Evolutionary conservation across 2,329 filamentous ascomycete genomes (phyloP).

Genomic region (Aspergillus sp.): DNA sequence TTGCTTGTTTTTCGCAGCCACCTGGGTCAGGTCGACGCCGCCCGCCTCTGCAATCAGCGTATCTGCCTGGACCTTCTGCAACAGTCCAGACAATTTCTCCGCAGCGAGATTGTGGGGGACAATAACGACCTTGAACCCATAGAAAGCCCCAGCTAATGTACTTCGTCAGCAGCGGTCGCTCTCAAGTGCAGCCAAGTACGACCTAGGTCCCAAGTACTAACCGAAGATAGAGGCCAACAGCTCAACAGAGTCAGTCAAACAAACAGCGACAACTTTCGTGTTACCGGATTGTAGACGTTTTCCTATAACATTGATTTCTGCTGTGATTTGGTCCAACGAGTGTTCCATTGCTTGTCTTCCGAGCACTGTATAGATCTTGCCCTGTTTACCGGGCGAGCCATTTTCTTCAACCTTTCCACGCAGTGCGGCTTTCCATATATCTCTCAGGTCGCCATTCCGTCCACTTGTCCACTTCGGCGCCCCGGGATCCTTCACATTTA

Average conservation of each 20-base stretch:
- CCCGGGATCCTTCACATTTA: constrained; percentile 78
- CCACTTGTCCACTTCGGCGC: constrained; percentile 81
- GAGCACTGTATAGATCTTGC: constrained; percentile 74
- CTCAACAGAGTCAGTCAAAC: constrained; percentile 90
- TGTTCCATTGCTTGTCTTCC: constrained; percentile 76
- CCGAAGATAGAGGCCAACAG: constrained; percentile 76
- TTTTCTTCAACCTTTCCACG: constrained; percentile 64
- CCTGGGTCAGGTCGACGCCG: constrained; percentile 74
- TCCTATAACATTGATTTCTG: constrained; percentile 85
- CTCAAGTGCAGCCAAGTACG: background rate
- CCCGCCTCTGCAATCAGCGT: constrained; percentile 82
- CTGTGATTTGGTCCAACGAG: constrained; percentile 68
- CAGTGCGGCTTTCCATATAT: constrained; percentile 79
- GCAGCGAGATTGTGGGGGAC: constrained; percentile 78
- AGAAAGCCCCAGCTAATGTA: constrained; percentile 74
- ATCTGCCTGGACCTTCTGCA: constrained; percentile 73
- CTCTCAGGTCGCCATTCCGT: constrained; percentile 83
- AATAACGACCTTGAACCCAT: constrained; percentile 79
- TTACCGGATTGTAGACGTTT: constrained; percentile 70
- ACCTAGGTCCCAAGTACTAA: constrained; percentile 30
- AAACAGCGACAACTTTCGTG: constrained; percentile 75
- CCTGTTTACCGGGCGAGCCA: constrained; percentile 62
- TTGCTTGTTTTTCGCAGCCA: constrained; percentile 67
- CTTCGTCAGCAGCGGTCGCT: constrained; percentile 14
- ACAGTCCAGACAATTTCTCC: constrained; percentile 67